These are phyloP conservation scores for Myriangium duriaei DNA, from an alignment of 2,329 filamentous ascomycete species.

Conservation along the genomic window DNA sequence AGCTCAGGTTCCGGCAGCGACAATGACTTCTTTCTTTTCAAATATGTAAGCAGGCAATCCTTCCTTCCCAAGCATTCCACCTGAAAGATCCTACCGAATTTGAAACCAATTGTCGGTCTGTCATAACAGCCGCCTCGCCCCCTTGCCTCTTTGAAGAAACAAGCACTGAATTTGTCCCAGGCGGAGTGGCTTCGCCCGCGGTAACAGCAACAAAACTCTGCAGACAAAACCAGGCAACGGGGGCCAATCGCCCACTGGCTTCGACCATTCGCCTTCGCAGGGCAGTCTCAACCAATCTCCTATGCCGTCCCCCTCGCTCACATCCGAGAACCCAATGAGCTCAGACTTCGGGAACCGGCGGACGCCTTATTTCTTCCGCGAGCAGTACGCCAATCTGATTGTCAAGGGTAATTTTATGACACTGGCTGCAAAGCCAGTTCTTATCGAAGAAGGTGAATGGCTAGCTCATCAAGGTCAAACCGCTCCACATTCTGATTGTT, in stretches of 20 bases:
- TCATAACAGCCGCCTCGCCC: too few relatives aligned
- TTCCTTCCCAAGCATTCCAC: constrained; percentile 16
- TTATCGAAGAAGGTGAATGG: constrained; percentile 91
- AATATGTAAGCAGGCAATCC: constrained; percentile 13
- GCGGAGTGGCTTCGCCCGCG: constrained; percentile 31
- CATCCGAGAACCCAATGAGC: constrained; percentile 47
- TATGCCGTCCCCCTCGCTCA: constrained; percentile 50
- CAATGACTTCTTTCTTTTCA: constrained; percentile 14
- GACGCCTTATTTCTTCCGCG: constrained; percentile 62
- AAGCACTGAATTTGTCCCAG: constrained; percentile 11
- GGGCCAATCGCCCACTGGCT: constrained; percentile 11
- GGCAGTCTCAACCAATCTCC: constrained; percentile 17
- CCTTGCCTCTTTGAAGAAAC: too few relatives aligned
- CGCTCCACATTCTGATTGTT: constrained; percentile 13
- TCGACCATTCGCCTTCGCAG: constrained; percentile 16
- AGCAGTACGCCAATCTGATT: constrained; percentile 67
- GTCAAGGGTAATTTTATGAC: constrained; percentile 98
- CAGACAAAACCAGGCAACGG: constrained; percentile 25
- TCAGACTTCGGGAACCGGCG: constrained; percentile 44
- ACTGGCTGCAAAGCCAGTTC: constrained; percentile 79
- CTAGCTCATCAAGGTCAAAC: constrained; percentile 77
- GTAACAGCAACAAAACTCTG: constrained; percentile 27
- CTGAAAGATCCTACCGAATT: too few relatives aligned
- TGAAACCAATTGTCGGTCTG: too few relatives aligned
- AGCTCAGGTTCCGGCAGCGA: background rate